Conservation (phyloP, 2,329 filamentous ascomycete species). For the Aspergillus costaricaensis region DNA sequence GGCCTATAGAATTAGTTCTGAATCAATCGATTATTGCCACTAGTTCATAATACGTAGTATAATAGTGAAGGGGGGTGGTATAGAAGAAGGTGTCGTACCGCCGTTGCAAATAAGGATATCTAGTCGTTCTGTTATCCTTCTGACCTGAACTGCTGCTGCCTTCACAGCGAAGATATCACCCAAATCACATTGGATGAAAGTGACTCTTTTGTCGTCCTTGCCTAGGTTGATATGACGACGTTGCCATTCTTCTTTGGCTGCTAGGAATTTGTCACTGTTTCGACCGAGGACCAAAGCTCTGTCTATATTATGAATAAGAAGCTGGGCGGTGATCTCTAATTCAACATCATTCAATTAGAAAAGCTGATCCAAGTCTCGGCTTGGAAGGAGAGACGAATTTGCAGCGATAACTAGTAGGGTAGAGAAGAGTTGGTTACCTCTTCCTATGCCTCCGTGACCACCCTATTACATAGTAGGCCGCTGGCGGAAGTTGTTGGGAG, state of each 20-base stretch:
- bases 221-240: conserved; percentile 18
- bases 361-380: background rate
- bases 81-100: background rate
- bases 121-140: background rate
- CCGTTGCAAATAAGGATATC: background rate
- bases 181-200: conserved; percentile 36
- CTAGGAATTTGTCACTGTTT: conserved; percentile 24
- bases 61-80: background rate
- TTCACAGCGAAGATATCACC: background rate
- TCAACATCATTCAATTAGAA: conserved; percentile 12
- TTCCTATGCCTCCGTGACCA: background rate
- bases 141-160: background rate
- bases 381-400: background rate
- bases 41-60: too few relatives aligned
- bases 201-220: conserved; percentile 19
- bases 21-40: background rate
- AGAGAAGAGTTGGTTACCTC: background rate
- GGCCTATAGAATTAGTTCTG: background rate
- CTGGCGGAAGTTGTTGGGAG: too few relatives aligned
- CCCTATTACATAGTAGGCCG: too few relatives aligned
- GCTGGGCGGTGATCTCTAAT: conserved; percentile 32
- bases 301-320: conserved; percentile 31
- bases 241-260: conserved; percentile 28
- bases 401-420: background rate
- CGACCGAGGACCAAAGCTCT: conserved; percentile 34